A percentile compares a stretch with the other conserved stretches of the same genome.
Conservation (phyloP, 208 protist species). For the Herpetomonas samuelpessoai region DNA sequence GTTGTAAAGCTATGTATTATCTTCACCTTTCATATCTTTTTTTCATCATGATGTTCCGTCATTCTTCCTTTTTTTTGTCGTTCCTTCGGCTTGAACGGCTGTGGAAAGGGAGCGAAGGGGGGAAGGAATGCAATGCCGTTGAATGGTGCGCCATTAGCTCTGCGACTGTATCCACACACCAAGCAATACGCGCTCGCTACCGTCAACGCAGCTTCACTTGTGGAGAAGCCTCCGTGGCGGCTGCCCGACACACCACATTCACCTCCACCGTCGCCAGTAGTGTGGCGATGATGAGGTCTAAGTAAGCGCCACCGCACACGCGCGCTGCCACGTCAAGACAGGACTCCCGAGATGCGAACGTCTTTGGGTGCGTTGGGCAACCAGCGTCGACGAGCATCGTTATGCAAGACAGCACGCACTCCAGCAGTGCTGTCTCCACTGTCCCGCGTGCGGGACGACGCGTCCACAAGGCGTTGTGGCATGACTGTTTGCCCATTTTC, state of each 20-base stretch:
- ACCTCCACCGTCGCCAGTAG: constrained; percentile 39
- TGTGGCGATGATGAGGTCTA: constrained; percentile 45
- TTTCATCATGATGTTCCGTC: not conserved
- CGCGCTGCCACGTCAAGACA: constrained; percentile 57
- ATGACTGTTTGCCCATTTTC: not conserved
- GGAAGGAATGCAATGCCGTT: no score
- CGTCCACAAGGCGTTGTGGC: constrained; percentile 3
- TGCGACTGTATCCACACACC: no score
- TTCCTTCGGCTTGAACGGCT: constrained; percentile 1
- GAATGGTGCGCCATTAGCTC: no score
- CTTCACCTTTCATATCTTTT: no score
- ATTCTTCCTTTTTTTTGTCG: not conserved
- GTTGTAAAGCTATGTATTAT: no score
- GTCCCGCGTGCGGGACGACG: constrained; percentile 4
- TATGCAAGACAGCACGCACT: constrained; percentile 36
- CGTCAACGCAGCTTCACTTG: no score
- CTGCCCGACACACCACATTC: no score
- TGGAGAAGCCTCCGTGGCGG: no score
- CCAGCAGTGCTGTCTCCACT: constrained; percentile 20
- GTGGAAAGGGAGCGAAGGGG: not conserved
- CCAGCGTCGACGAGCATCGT: constrained; percentile 51
- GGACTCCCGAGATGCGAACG: constrained; percentile 27
- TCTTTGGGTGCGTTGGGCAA: constrained; percentile 25
- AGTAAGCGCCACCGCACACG: constrained; percentile 16
- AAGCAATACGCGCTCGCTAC: no score